Base-by-base conservation (phyloP, 768 basidiomycete genomes). In the Suillus discolor region DNA sequence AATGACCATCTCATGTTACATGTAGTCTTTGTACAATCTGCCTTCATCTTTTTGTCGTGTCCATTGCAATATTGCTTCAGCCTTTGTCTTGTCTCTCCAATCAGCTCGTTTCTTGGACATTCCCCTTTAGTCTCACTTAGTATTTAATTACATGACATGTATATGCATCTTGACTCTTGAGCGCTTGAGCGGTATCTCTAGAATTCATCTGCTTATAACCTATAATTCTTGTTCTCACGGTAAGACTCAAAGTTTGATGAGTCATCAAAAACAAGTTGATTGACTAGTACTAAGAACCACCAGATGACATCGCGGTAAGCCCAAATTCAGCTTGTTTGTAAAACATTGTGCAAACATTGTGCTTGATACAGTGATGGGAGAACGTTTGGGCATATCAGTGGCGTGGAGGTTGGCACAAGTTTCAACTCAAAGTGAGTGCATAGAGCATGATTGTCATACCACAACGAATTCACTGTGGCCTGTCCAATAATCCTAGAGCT, bases 311-410 rank as follows among this genome's bases (percentile, higher is more conserved):
- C 38, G 6, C 41, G 36, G 59, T 60, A 60, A 42, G 25, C 36
- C 6, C 25, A 6, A 31, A 20, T 31, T 28, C 9, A 42, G 12
- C 28, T 42, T 42, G 11, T 28, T 42, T 28, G 0, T 20, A 39
- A 20, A 8, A 60, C 2, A 6, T 28, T 11, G 6, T 15, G 25
- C 16, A 59, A 28, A 71, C 20, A 13, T 61, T 15, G 3, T 13
- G 15, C 9, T 16, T 1, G 25, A 25, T 45, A 34, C 20, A 76
- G 74, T 20, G 59, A 41, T 4, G 65, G 57, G 9, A 69, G 62
- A 7, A 36, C 57, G 13, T 73, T 72, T 36, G 80, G 80, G 1
- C 73, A 80, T 25, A 75, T 82, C 6, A 64, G 67, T 1, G 73
- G 67, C 0, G 62, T 70, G 1, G 70, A 69, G 9, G 65, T 76